Percentiles rank a stretch among this genome's conserved stretches.
Conservation (phyloP, 805 yeast species). For the Lipomyces sp. region DNA sequence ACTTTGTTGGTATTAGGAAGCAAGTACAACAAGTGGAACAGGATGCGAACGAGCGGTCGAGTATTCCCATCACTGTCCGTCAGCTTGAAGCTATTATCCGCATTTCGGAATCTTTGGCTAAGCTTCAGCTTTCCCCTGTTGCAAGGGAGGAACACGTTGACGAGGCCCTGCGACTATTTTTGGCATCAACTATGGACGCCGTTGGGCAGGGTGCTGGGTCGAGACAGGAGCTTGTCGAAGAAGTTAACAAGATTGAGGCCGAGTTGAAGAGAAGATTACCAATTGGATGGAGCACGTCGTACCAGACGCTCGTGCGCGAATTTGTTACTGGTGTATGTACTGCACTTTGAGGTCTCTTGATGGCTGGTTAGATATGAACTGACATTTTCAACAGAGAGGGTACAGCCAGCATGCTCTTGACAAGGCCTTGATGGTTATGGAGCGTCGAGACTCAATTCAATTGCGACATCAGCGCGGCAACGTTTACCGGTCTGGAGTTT, state of each 20-base stretch:
- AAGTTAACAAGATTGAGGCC: slow-evolving; percentile 77
- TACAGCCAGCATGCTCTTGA: slow-evolving; percentile 76
- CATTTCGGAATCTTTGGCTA: slow-evolving; percentile 92
- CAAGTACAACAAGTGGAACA: slow-evolving; percentile 80
- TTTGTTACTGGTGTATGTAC: slow-evolving; percentile 49
- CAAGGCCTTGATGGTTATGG: slow-evolving; percentile 78
- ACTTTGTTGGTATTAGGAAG: slow-evolving; percentile 88
- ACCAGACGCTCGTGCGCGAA: slow-evolving; percentile 79
- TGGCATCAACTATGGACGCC: slow-evolving; percentile 98
- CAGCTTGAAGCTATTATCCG: slow-evolving; percentile 97
- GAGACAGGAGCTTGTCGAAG: slow-evolving; percentile 55
- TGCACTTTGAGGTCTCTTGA: slow-evolving; percentile 26
- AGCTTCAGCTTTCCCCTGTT: slow-evolving; percentile 76
- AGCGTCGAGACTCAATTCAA: slow-evolving; percentile 84
- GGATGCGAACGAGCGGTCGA: slow-evolving; percentile 82
- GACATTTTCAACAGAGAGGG: slow-evolving; percentile 40
- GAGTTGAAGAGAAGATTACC: slow-evolving; percentile 90
- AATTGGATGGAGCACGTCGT: slow-evolving; percentile 93
- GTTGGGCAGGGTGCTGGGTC: slow-evolving; percentile 66
- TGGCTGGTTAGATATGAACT: not conserved
- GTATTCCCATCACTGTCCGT: slow-evolving; percentile 96
- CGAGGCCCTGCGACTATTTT: slow-evolving; percentile 91
- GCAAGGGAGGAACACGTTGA: slow-evolving; percentile 90
- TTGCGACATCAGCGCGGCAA: slow-evolving; percentile 86
- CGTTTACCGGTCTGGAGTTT: slow-evolving; percentile 75